Evolutionary conservation across 257 asterid genomes (phyloP).

Genomic region (Solanum ossicruentum): DNA sequence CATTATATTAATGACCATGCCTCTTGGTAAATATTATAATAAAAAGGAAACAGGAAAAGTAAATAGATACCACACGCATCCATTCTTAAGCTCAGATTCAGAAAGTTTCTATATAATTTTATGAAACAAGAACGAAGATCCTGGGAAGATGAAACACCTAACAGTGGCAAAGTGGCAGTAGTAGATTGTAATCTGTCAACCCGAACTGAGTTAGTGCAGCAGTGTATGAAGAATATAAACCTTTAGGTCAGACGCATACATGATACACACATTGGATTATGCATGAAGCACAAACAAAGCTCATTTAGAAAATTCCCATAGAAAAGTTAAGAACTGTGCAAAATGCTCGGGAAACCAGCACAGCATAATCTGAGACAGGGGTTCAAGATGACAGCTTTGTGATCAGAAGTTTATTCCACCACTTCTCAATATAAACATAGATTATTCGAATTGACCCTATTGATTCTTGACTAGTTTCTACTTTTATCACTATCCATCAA

Average conservation of each 20-base stretch:
- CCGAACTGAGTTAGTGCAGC: neutral
- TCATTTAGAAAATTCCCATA: neutral
- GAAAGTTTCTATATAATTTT: neutral
- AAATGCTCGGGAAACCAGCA: neutral
- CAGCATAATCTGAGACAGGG: neutral
- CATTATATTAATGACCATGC: neutral
- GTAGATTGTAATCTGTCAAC: neutral
- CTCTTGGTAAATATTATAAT: neutral
- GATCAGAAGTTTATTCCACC: neutral
- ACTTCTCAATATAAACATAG: neutral
- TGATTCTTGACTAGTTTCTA: neutral
- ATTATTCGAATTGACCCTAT: neutral
- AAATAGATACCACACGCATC: neutral
- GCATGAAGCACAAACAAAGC: neutral
- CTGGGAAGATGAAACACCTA: neutral
- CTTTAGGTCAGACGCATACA: neutral
- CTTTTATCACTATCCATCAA: neutral
- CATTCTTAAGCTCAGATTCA: neutral
- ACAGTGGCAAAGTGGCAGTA: neutral
- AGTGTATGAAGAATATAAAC: neutral
- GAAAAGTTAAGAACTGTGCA: neutral
- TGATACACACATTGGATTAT: neutral
- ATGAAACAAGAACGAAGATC: neutral
- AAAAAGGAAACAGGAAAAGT: neutral
- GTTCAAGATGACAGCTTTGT: neutral